A percentile compares a stretch with the other conserved stretches of the same genome.
phyloP scores from a whole-genome alignment of 345 rosid genomes.

The Geranium brycei region DNA sequence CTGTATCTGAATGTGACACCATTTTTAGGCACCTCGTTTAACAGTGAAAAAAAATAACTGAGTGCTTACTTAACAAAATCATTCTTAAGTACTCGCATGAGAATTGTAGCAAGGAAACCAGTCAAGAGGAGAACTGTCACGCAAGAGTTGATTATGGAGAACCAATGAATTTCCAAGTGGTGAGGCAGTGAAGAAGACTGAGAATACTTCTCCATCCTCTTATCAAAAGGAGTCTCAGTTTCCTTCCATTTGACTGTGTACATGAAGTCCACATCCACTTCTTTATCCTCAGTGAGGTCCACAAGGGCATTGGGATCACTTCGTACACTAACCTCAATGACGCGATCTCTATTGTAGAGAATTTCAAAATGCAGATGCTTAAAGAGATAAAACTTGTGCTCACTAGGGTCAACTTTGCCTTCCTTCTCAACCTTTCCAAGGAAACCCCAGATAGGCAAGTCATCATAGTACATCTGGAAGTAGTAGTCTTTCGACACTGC shows the following conservation, averaged over 20 bases:
- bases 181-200: slow-evolving; percentile 35
- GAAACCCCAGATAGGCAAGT: slow-evolving; percentile 41
- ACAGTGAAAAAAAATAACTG: too few species aligned
- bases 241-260: slow-evolving; percentile 41
- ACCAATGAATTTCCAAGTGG: slow-evolving; percentile 41
- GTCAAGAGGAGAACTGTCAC: slow-evolving; percentile 40
- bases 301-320: slow-evolving; percentile 24
- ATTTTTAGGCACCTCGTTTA: too few species aligned
- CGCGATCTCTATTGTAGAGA: slow-evolving; percentile 36
- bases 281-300: slow-evolving; percentile 33
- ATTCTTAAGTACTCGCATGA: slow-evolving; percentile 41
- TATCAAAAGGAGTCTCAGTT: slow-evolving; percentile 28
- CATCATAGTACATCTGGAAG: slow-evolving; percentile 45
- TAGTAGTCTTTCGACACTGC: slow-evolving; percentile 20
- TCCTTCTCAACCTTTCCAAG: slow-evolving; percentile 37
- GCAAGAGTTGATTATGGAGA: slow-evolving; percentile 37
- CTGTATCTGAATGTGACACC: too few species aligned
- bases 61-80: slow-evolving; percentile 29
- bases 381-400: slow-evolving; percentile 27
- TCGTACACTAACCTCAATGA: slow-evolving; percentile 25
- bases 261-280: slow-evolving; percentile 29
- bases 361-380: slow-evolving; percentile 28
- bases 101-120: slow-evolving; percentile 39
- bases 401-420: slow-evolving; percentile 22
- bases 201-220: slow-evolving; percentile 38